Evolutionary conservation across 495 filamentous ascomycete genomes (phyloP).

Genomic region (Neurospora tetraspora): DNA sequence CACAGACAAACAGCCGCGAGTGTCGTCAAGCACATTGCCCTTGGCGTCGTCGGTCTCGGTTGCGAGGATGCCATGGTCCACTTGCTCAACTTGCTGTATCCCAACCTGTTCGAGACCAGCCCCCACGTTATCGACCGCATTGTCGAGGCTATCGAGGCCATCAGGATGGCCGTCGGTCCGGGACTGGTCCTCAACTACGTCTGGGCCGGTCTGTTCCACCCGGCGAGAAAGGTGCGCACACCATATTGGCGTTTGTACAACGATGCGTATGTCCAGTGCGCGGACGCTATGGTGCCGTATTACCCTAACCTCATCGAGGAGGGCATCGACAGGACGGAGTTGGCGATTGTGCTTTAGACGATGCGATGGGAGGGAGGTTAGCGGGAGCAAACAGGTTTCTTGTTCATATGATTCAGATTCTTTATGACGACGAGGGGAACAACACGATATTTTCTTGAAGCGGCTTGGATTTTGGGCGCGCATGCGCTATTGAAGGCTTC

Average conservation of each 20-base stretch:
- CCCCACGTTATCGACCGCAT: slow-evolving; percentile 98
- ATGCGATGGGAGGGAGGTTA: neutral
- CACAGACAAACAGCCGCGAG: slow-evolving; percentile 93
- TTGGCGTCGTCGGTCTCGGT: slow-evolving; percentile 93
- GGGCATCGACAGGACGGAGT: slow-evolving; percentile 60
- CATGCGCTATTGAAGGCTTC: neutral
- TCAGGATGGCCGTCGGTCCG: slow-evolving; percentile 85
- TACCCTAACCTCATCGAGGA: slow-evolving; percentile 80
- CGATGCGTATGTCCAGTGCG: slow-evolving; percentile 87
- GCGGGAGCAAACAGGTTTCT: neutral
- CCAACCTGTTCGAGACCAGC: slow-evolving; percentile 96
- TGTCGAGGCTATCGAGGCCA: slow-evolving; percentile 93
- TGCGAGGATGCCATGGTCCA: slow-evolving; percentile 99
- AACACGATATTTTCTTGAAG: neutral
- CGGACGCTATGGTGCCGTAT: slow-evolving; percentile 92
- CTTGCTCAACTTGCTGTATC: slow-evolving; percentile 88
- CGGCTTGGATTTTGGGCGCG: neutral
- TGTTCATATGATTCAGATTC: neutral
- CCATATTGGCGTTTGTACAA: slow-evolving; percentile 97
- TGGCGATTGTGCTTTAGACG: slow-evolving; percentile 69
- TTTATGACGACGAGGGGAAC: neutral
- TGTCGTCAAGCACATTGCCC: slow-evolving; percentile 94
- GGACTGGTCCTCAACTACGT: slow-evolving; percentile 93
- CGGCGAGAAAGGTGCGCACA: slow-evolving; percentile 81
- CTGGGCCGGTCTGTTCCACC: slow-evolving; percentile 95